Evolutionary conservation across 805 yeast species (phyloP).

Genomic region (Martiniozyma abietophila): DNA sequence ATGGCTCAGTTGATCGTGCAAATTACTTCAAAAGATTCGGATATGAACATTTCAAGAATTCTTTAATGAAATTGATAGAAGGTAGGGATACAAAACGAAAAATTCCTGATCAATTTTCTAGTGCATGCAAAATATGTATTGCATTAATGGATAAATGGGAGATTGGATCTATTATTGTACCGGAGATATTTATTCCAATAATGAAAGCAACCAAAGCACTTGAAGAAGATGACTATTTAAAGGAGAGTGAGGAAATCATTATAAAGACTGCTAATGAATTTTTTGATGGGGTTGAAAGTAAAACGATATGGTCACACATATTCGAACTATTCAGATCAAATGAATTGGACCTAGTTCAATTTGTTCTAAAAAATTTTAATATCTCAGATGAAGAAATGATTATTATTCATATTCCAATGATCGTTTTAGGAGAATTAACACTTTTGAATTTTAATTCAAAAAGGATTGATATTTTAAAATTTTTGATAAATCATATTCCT

Average conservation of each 20-base stretch:
- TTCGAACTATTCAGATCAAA: slow-evolving; percentile 33
- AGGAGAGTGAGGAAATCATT: slow-evolving; percentile 29
- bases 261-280: slow-evolving; percentile 54
- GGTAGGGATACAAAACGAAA: slow-evolving; percentile 21
- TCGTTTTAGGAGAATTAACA: slow-evolving; percentile 35
- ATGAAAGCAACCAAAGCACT: slow-evolving; percentile 35
- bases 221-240: slow-evolving; percentile 14
- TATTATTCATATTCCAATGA: slow-evolving; percentile 63
- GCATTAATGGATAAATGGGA: slow-evolving; percentile 94
- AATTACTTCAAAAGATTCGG: slow-evolving; percentile 59
- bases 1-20: slow-evolving; percentile 25
- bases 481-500: slow-evolving; percentile 48
- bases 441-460: slow-evolving; percentile 23
- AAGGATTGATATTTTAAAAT: slow-evolving; percentile 35
- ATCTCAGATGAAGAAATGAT: slow-evolving; percentile 85
- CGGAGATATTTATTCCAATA: slow-evolving; percentile 58
- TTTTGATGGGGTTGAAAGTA: slow-evolving; percentile 81
- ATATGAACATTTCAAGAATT: slow-evolving; percentile 36
- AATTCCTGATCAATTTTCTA: slow-evolving; percentile 28
- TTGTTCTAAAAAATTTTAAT: slow-evolving; percentile 55
- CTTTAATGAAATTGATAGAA: slow-evolving; percentile 41
- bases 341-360: slow-evolving; percentile 42
- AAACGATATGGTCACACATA: slow-evolving; percentile 64
- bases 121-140: slow-evolving; percentile 54
- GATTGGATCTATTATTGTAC: slow-evolving; percentile 67